Conservation (phyloP, 176 grass and related monocot genomes). For the Rhynchospora tenuis region DNA sequence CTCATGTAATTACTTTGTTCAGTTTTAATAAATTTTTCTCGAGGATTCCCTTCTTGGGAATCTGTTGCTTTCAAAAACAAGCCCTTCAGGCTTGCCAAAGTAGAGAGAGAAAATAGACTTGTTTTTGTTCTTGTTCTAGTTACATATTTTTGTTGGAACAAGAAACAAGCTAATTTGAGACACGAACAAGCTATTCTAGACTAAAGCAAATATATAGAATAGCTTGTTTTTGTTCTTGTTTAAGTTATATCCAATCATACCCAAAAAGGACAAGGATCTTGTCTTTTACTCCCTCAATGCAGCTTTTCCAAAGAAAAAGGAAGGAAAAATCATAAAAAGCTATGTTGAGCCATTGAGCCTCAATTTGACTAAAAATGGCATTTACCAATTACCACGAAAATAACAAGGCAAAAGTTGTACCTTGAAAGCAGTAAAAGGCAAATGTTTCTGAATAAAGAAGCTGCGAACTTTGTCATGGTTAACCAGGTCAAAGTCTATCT, state of each 20-base stretch:
- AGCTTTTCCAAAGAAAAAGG: neutral
- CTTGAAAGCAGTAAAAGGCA: slow-evolving; percentile 70
- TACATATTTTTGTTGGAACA: too few species aligned
- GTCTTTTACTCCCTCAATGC: too few species aligned
- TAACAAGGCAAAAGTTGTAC: slow-evolving; percentile 28
- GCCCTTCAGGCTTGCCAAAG: neutral
- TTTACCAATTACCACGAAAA: neutral
- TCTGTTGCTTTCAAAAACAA: too few species aligned
- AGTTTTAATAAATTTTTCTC: too few species aligned
- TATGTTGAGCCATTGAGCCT: neutral
- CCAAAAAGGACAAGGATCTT: too few species aligned
- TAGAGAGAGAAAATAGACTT: neutral
- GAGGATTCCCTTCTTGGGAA: too few species aligned
- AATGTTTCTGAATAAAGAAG: slow-evolving; percentile 88
- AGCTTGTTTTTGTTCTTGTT: too few species aligned
- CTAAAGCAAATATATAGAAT: neutral
- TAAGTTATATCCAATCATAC: too few species aligned
- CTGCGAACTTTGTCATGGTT: slow-evolving; percentile 88
- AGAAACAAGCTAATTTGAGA: too few species aligned
- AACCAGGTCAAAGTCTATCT: slow-evolving; percentile 86
- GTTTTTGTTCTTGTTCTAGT: too few species aligned
- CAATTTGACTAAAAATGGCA: neutral
- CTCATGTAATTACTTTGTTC: too few species aligned
- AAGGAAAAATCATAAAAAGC: neutral
- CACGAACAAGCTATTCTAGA: too few species aligned